Percentiles rank a stretch among this genome's conserved stretches.
Evolutionary conservation across 495 filamentous ascomycete species (phyloP).

Genomic region (Xylaria scruposa): DNA sequence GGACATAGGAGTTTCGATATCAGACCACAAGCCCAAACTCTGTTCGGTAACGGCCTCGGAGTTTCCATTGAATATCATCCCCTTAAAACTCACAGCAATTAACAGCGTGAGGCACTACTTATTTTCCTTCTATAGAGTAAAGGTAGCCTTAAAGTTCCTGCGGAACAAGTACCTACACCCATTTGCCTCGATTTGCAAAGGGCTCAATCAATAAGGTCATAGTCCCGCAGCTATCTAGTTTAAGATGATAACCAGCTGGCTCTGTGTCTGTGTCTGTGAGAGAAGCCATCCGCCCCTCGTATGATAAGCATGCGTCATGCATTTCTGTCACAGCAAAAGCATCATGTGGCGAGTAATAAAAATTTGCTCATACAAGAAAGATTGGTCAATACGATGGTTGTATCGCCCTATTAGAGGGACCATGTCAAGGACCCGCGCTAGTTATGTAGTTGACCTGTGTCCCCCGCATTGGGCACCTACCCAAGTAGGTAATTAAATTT

Average conservation of each 20-base stretch:
- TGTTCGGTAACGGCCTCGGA: too few relatives aligned
- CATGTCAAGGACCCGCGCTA: too few relatives aligned
- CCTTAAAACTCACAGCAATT: background rate
- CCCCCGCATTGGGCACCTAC: too few relatives aligned
- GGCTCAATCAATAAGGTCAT: background rate
- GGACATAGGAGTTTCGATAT: too few relatives aligned
- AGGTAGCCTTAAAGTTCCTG: background rate
- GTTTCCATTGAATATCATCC: too few relatives aligned
- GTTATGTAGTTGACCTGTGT: too few relatives aligned
- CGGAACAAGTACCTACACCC: background rate
- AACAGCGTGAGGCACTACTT: background rate
- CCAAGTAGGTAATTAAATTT: background rate
- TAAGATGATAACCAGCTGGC: too few relatives aligned
- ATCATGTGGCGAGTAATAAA: background rate
- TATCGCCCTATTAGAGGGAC: background rate
- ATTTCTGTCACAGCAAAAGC: background rate
- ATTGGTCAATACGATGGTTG: background rate
- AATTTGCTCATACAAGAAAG: background rate
- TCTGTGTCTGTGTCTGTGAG: background rate
- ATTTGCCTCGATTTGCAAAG: background rate
- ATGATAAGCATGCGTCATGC: background rate
- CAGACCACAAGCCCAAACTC: too few relatives aligned
- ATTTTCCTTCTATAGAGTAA: background rate
- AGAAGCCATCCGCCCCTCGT: background rate
- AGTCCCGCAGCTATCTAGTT: background rate